Evolutionary conservation across 2,329 filamentous ascomycete species (phyloP), one percentile per base, ranked within the genome.

Genomic region (Didymella pomorum): DNA sequence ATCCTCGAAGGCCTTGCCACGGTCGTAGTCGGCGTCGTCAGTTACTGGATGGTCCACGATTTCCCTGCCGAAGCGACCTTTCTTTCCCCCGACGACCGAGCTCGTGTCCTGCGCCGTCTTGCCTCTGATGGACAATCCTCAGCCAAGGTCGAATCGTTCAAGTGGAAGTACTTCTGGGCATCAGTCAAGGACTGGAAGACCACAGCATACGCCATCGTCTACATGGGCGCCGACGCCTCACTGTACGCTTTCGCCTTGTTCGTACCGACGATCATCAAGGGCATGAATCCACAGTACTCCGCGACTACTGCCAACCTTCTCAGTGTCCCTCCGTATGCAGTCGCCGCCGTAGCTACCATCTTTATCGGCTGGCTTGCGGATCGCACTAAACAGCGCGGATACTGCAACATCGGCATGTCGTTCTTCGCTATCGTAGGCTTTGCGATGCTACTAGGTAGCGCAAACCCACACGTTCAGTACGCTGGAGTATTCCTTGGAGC

Each of bases 101-200:
- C 81, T 6, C 86, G 91, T 9, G 89, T 95, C 0, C 79, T 92
- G n/a, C 83, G 86, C 5, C 86, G 92, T 2, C 81, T 96, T 10
- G 84, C 84, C 47, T 74, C 80, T 4, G 92, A 96, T 73, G 82
- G 91, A 65, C 92, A 96, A 74, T 82, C 86, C 10, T 89, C 86
- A n/a, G 89, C 89, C 83, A 41, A 87, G 62, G 86, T 90, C 63
- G 92, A 96, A 72, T 82, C 87, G 11, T 95, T 93, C 79, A 86
- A 88, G 65, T 87, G 86, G 80, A 78, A 80, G 3, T 93, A 92
- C 72, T 83, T 95, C 59, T 91, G 86, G 84, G 84, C 86, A 12
- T 87, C 87, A 7, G 67, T 94, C 18, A 88, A 84, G 57, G 92
- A 96, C 72, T 96, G 91, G 89, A 96, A 96, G 80, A 96, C 89